Percentiles rank a stretch among this genome's conserved stretches.
These are phyloP conservation scores for Boletus holoroseus DNA, from an alignment of 1,284 basidiomycete genomes.

Conservation along the genomic window DNA sequence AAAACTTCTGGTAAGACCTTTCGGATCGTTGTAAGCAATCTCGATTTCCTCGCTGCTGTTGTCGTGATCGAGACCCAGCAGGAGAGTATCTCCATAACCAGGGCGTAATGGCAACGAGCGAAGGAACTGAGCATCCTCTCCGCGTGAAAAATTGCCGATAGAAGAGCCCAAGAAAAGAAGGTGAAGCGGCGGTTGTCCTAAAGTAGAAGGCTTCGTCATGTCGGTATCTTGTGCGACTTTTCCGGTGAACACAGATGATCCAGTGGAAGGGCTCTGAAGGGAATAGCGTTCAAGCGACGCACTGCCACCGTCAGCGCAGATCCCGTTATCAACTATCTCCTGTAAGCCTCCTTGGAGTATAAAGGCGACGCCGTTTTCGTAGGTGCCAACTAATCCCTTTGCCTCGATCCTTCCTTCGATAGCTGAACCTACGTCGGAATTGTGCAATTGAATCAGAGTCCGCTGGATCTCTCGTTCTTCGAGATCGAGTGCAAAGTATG, in stretches of 20 bases:
- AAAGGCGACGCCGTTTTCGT: slow-evolving; percentile 75
- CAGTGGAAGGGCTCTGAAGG: slow-evolving; percentile 30
- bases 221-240: slow-evolving; percentile 9
- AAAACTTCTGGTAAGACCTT: slow-evolving; percentile 76
- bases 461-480: slow-evolving; percentile 83
- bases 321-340: slow-evolving; percentile 1
- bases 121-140: slow-evolving; percentile 72
- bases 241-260: slow-evolving; percentile 31
- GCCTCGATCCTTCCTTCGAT: slow-evolving; percentile 68
- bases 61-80: slow-evolving; percentile 84
- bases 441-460: slow-evolving; percentile 66
- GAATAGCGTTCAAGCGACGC: background rate
- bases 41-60: slow-evolving; percentile 66
- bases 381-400: slow-evolving; percentile 86
- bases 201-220: slow-evolving; percentile 38
- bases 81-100: slow-evolving; percentile 63
- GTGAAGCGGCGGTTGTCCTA: slow-evolving; percentile 56
- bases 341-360: slow-evolving; percentile 56
- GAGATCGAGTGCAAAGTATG: slow-evolving; percentile 92
- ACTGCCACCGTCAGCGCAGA: background rate
- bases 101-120: slow-evolving; percentile 72
- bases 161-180: slow-evolving; percentile 93
- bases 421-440: slow-evolving; percentile 57
- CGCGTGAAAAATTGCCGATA: slow-evolving; percentile 86
- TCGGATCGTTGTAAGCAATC: slow-evolving; percentile 77